Percentiles rank a stretch among this genome's conserved stretches.
These are phyloP conservation scores for Aspergillus udagawae DNA, from an alignment of 2,329 filamentous ascomycete species.

Conservation along the genomic window DNA sequence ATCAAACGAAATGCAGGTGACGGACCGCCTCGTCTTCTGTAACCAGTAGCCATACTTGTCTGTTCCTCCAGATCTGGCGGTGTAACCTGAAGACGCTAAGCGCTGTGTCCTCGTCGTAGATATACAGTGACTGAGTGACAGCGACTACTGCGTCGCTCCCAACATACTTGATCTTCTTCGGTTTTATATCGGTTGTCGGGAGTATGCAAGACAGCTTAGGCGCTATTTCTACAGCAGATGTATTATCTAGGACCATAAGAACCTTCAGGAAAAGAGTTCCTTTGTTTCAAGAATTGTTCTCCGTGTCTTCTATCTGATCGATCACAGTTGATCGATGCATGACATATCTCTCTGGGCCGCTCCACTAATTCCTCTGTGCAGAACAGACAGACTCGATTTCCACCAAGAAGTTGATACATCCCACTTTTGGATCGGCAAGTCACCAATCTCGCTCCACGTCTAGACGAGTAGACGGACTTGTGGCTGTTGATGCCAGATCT, in stretches of 20 bases:
- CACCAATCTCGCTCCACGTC: neutral
- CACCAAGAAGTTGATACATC: neutral
- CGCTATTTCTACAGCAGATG: neutral
- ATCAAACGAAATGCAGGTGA: neutral
- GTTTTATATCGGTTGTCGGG: neutral
- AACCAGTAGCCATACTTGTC: neutral
- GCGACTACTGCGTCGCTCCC: neutral
- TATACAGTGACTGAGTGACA: neutral
- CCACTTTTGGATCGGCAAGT: neutral
- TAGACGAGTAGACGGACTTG: neutral
- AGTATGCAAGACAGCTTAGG: neutral
- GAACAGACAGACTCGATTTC: neutral
- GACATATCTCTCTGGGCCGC: constrained; percentile 1
- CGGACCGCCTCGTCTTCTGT: neutral
- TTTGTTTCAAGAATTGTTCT: constrained; percentile 1
- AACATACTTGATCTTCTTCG: neutral
- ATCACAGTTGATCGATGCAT: neutral
- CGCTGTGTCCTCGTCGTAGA: neutral
- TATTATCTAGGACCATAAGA: neutral
- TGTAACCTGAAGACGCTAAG: constrained; percentile 18
- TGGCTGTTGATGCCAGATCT: neutral
- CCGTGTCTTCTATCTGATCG: constrained; percentile 1
- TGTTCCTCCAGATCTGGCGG: constrained; percentile 18
- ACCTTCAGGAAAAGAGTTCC: neutral
- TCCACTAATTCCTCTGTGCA: neutral